A percentile compares a stretch with the other conserved stretches of the same genome.
phyloP scores from a whole-genome alignment of 2,329 filamentous ascomycete genomes.

The Fusarium piperis region DNA sequence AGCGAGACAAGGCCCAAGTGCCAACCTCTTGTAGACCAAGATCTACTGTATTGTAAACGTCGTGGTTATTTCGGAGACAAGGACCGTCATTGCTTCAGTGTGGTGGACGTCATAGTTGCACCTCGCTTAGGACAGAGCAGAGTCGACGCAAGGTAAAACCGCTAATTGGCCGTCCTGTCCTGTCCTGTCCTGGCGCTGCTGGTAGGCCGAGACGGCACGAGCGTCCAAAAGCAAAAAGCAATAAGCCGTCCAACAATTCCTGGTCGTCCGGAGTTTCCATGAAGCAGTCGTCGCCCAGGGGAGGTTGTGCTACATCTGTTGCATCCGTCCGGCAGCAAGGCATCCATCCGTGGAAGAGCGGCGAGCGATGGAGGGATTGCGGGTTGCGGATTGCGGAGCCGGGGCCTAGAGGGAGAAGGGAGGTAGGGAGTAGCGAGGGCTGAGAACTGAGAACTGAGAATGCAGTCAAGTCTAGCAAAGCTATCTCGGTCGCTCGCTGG shows the following conservation, averaged over 20 bases:
- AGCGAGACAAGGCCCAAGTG: conserved; percentile 3
- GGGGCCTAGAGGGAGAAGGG: not conserved
- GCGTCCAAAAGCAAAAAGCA: not conserved
- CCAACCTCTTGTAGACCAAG: not conserved
- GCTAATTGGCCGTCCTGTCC: not conserved
- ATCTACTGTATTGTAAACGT: not conserved
- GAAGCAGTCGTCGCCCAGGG: not conserved
- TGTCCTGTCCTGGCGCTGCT: no score
- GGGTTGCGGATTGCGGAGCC: conserved; percentile 4
- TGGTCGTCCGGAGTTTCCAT: not conserved
- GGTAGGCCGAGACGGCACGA: not conserved
- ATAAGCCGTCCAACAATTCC: not conserved
- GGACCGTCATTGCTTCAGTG: not conserved
- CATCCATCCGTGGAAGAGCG: not conserved
- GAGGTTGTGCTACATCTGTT: not conserved
- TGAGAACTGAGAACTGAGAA: conserved; percentile 6
- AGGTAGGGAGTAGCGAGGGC: conserved; percentile 4
- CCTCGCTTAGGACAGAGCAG: not conserved
- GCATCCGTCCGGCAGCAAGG: not conserved
- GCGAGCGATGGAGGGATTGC: not conserved
- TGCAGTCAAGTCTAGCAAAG: conserved; percentile 13
- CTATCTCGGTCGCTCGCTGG: conserved; percentile 2
- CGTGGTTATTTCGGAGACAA: not conserved
- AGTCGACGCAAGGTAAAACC: not conserved
- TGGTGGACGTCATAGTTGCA: conserved; percentile 8